Base-by-base conservation (phyloP, 768 basidiomycete genomes). In the Calocybe cyanea region DNA sequence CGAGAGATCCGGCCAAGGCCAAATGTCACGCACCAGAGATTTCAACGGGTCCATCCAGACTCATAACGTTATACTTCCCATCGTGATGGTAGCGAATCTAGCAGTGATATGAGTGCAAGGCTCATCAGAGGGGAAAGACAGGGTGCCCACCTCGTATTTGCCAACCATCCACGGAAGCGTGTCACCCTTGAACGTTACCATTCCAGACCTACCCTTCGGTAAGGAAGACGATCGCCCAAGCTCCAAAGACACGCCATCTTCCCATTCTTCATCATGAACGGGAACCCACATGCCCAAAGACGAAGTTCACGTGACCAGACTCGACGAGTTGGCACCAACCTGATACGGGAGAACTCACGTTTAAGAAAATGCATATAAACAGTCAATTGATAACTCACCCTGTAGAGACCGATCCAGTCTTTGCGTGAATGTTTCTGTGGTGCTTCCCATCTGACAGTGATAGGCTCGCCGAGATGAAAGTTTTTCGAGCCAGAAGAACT, bases 391-490 rank as follows among this genome's bases (percentile, higher is more conserved):
- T 31, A 14, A 41, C 40, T 50, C 18, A 89, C 89, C 61, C 85
- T 76, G 60, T 92, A 92, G 19, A 97, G 79, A 11, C 94, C 96
- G 57, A 99, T 87, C 96, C 96, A 98, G 62, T 99, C 96, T 55
- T 83, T 81, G 10, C 89, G 77, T 10, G 93, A 94, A 60, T 97
- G 95, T 43, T 80, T 77, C 28, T 71, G 66, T 1, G 95, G 94
- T 1, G 90, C 94, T 53, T 82, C 80, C 94, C 94, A 98, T 38
- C 78, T 77, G 37, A 99, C 75, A 2, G 65, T 74, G 55, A 99
- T 92, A 1, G 88, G 83, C 62, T 98, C 91, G 25, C 96, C 96
- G 38, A 97, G 80, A 61, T 91, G 87, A 76, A 87, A 98, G 3
- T 79, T 76, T 19, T 71, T 70, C 6, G 69, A 56, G 5, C 78